phyloP scores from a whole-genome alignment of 2,329 filamentous ascomycete genomes.

The Colletotrichum tabaci region DNA sequence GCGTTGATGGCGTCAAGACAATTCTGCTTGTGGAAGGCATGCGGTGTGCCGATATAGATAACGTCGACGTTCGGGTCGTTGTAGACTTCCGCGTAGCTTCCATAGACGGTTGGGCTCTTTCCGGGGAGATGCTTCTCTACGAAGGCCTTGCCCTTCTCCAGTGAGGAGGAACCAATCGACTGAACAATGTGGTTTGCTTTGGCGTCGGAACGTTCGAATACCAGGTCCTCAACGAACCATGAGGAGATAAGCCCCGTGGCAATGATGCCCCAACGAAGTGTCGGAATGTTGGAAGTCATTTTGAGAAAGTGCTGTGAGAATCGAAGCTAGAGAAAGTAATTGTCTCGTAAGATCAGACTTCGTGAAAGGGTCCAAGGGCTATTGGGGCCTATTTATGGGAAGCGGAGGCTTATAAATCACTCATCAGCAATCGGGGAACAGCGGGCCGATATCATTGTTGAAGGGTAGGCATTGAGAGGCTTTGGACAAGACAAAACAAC shows the following conservation, averaged over 20 bases:
- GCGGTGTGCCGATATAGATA: slow-evolving; percentile 63
- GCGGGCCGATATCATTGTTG: neutral
- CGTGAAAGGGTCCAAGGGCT: neutral
- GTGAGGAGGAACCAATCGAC: slow-evolving; percentile 58
- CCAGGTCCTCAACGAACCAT: slow-evolving; percentile 59
- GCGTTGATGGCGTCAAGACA: slow-evolving; percentile 59
- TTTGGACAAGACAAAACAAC: neutral
- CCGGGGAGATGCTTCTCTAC: slow-evolving; percentile 50
- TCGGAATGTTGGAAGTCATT: slow-evolving; percentile 38
- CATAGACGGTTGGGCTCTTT: slow-evolving; percentile 53
- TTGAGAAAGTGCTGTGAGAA: neutral
- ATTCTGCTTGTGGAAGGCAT: slow-evolving; percentile 60
- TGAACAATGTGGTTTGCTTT: slow-evolving; percentile 58
- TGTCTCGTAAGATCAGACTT: neutral
- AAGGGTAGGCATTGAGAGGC: neutral
- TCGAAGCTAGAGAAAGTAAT: neutral
- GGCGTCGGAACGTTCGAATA: slow-evolving; percentile 52
- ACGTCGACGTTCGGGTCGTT: slow-evolving; percentile 59
- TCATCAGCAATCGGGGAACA: neutral
- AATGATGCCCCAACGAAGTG: slow-evolving; percentile 54
- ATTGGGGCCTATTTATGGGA: slow-evolving; percentile 17
- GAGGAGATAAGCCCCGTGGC: slow-evolving; percentile 40
- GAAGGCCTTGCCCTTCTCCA: slow-evolving; percentile 57
- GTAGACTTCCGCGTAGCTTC: slow-evolving; percentile 58
- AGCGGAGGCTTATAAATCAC: slow-evolving; percentile 17